A percentile compares a stretch with the other conserved stretches of the same genome.
These are phyloP conservation scores for Euryodendron excelsum DNA, from an alignment of 148 eudicot genomes.

Conservation along the genomic window DNA sequence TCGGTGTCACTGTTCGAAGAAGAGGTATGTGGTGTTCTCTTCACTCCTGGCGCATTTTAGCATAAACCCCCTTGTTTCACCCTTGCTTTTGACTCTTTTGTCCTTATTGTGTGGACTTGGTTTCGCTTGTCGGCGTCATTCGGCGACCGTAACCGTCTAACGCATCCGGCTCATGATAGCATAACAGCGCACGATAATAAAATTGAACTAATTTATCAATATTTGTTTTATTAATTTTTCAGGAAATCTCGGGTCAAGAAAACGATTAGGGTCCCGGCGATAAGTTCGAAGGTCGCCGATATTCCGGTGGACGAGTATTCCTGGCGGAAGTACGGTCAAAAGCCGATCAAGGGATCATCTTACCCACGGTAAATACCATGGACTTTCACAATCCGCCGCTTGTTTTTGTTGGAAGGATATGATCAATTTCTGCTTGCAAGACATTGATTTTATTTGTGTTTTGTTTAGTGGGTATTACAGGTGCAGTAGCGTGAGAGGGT, in stretches of 20 bases:
- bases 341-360: constrained; percentile 70
- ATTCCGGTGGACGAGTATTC: constrained; percentile 68
- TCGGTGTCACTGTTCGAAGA: constrained; percentile 49
- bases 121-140: too few relatives aligned
- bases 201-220: not conserved
- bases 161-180: not conserved
- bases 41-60: not conserved
- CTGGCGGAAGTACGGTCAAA: constrained; percentile 80
- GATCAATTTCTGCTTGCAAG: too few relatives aligned
- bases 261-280: constrained; percentile 48
- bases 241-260: constrained; percentile 55
- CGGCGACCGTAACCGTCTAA: not conserved
- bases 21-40: constrained; percentile 33
- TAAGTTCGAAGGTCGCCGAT: constrained; percentile 53
- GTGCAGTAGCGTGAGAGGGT: constrained; percentile 63
- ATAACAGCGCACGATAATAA: not conserved
- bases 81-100: too few relatives aligned
- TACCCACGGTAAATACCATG: constrained; percentile 50
- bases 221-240: constrained; percentile 1
- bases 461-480: constrained; percentile 68
- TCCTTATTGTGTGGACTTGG: too few relatives aligned
- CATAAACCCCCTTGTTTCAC: too few relatives aligned
- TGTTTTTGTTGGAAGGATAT: too few relatives aligned
- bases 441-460: not conserved
- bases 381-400: not conserved